Base-by-base conservation (phyloP, 2,329 filamentous ascomycete species). In the Pyrenophora graminea region DNA sequence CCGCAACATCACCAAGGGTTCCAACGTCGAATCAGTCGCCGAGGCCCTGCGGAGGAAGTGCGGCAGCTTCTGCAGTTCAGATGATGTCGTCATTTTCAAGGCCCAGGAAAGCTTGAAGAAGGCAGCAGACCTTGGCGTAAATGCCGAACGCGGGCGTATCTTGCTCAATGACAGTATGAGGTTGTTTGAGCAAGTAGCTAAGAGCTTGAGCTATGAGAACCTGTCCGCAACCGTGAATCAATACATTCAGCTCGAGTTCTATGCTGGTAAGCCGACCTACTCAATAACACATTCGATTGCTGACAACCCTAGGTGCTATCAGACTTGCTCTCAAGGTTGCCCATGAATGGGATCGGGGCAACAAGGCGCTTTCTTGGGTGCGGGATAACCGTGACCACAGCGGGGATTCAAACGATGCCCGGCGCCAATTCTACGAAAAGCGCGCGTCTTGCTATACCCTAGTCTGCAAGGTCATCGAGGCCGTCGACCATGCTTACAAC, bases 71-170 rank as follows among this genome's bases (percentile, higher is more conserved):
- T 99, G 94, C 73, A 97, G 92, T 66, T 87, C 93, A 0, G 93
- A 99, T 59, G 94, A 99, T 76, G 94, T 97, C 1, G 86, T 97
- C 58, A 93, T 97, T 62, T 99, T 99, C 85, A 97, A 96, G 75
- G 94, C 94, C 0, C 93, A 97, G 70, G 94, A 99, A 73, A 89
- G 93, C 65, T 79, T 97, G 45, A 95, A 96, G 79, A 85, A 90
- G 61, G 93, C 93, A 1, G 86, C 87, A 2, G 92, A 97, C 70
- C 85, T 89, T 40, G 85, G 86, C 8, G 78, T 82, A 4, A 90
- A 91, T 66, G 85, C 85, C 3, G 93, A 92, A 61, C 80, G 85
- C 45, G 90, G 89, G 5, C 85, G 92, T 30, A 86, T 86, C 38
- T 77, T 96, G 31, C 81, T 99, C 18, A 92, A 92, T 62, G 93